Percentiles rank a stretch among this genome's conserved stretches.
These are phyloP conservation scores for Corchorus capsularis DNA, from an alignment of 345 rosid species.

Conservation along the genomic window DNA sequence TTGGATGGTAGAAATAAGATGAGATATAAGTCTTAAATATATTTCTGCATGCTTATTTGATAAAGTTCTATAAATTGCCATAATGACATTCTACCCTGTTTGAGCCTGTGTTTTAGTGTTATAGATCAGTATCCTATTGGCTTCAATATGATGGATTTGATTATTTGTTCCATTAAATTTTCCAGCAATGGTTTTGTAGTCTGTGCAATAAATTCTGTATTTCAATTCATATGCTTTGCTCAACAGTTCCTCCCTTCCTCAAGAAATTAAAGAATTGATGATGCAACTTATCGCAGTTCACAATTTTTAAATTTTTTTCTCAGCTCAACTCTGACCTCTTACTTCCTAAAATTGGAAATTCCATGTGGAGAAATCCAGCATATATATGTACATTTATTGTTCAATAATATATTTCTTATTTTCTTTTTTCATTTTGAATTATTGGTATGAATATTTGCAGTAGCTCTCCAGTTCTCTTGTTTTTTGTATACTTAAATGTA, in stretches of 20 bases:
- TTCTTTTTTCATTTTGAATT: not conserved
- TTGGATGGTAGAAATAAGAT: constrained; percentile 1
- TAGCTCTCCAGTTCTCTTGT: not conserved
- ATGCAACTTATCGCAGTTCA: not conserved
- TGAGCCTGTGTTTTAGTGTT: not conserved
- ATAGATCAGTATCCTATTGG: not conserved
- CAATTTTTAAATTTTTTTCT: not conserved
- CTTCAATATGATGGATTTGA: not conserved
- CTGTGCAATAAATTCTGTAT: not conserved
- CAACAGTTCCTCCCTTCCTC: not conserved
- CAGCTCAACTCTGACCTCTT: not conserved
- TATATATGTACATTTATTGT: not conserved
- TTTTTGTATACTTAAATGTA: not conserved
- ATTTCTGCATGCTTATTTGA: not conserved
- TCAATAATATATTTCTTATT: not conserved
- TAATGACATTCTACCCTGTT: not conserved
- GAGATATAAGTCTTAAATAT: not conserved
- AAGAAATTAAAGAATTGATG: not conserved
- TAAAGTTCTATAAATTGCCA: not conserved
- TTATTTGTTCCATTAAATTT: not conserved
- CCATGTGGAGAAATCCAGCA: not conserved
- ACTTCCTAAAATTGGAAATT: not conserved
- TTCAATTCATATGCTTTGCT: not conserved
- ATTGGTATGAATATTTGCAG: not conserved
- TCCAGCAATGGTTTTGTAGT: not conserved